phyloP scores from a whole-genome alignment of 1,139 yeast genomes.

The Zygosaccharomyces sapae region DNA sequence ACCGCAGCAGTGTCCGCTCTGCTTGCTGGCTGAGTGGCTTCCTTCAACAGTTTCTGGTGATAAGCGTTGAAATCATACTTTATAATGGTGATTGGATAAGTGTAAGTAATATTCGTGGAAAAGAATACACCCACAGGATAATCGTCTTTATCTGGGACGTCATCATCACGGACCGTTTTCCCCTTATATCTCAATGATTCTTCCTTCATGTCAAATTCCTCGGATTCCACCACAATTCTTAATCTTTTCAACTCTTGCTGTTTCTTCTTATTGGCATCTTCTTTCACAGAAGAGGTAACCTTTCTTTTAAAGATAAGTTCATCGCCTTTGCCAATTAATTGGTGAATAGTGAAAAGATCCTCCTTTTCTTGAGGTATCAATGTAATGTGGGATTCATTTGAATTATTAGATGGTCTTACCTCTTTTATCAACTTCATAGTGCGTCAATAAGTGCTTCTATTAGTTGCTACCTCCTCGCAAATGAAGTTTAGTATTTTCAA shows the following conservation, averaged over 20 bases:
- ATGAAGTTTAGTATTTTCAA: background rate
- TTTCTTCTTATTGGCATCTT: slow-evolving; percentile 31
- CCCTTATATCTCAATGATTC: slow-evolving; percentile 79
- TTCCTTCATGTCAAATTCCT: slow-evolving; percentile 76
- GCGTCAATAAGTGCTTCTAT: background rate
- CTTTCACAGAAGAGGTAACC: slow-evolving; percentile 25
- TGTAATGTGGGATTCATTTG: slow-evolving; percentile 40
- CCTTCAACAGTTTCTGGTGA: slow-evolving; percentile 59
- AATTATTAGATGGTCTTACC: slow-evolving; percentile 7
- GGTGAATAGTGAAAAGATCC: slow-evolving; percentile 86
- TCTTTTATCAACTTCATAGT: slow-evolving; percentile 12
- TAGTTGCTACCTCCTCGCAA: background rate
- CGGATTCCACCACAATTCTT: slow-evolving; percentile 54
- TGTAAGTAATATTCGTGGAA: slow-evolving; percentile 75
- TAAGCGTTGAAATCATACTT: slow-evolving; percentile 81
- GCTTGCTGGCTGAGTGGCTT: slow-evolving; percentile 68
- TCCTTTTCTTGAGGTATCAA: slow-evolving; percentile 84
- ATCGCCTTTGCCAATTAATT: slow-evolving; percentile 73
- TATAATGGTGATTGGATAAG: slow-evolving; percentile 61
- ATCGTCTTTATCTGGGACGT: slow-evolving; percentile 39
- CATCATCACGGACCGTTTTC: slow-evolving; percentile 63
- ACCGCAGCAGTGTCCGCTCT: slow-evolving; percentile 94
- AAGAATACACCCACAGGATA: slow-evolving; percentile 85
- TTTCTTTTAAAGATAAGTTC: slow-evolving; percentile 61
- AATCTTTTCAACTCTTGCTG: slow-evolving; percentile 29